Evolutionary conservation across 345 rosid genomes (phyloP), one percentile per base, ranked within the genome.

Genomic region (Toxicodendron radicans): DNA sequence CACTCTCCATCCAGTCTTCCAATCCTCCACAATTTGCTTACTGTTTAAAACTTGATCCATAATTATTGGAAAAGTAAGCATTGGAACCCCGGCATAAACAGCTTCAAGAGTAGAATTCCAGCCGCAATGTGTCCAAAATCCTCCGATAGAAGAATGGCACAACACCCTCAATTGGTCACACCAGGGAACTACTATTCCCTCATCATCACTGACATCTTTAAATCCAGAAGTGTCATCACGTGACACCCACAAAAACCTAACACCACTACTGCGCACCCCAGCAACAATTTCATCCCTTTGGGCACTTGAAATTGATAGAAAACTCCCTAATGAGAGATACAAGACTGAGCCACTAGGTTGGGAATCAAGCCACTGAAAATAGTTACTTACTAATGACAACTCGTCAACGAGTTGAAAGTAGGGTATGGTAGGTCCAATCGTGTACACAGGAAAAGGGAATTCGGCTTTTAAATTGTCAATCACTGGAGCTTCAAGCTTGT

Each of bases 121-220:
- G 8, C 85, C 82, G 27, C 86, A 84, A 51, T 86, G 88, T 2
- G 81, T 76, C 83, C 75, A 84, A 32, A 86, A 86, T 12, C 85
- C 85, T 0, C 81, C 86, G 0, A 77, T 58, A 1, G 86, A 80
- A 66, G 79, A n/a, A 75, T 83, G 88, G 20, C 72, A 61, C 51
- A 84, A 16, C 54, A 83, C 85, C 43, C 68, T 73, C 60, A 74
- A 53, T 17, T 84, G 88, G 23, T 83, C 79, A 45, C 80, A 78
- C 85, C 88, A 84, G 0, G 85, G 79, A 32, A 83, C 57, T 41
- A 77, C 78, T 33, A 73, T 2, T 32, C 83, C 79, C 57, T 0
- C 33, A 58, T 67, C 66, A 70, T 9, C 18, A 48, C n/a, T 12
- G 70, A 10, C 60, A 77, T 68, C 64, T 6, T 41, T 12, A 14